Conservation (phyloP, 2,329 filamentous ascomycete species). For the Graphiopsis chlorocephala region DNA sequence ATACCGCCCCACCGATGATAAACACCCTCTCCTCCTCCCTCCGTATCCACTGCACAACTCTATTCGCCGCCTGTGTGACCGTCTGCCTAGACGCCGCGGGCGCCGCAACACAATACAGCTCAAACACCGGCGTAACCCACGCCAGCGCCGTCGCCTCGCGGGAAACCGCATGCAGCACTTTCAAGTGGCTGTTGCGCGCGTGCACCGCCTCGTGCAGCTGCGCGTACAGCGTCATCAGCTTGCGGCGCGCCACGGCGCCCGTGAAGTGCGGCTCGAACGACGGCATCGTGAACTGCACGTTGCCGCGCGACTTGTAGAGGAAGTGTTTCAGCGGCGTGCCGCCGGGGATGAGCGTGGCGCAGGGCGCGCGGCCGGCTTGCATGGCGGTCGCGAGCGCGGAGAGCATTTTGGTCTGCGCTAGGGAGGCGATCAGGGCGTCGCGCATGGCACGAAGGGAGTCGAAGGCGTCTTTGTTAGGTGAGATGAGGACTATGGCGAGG, state of each 20-base stretch:
- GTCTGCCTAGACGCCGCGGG: conserved; percentile 61
- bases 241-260: conserved; percentile 34
- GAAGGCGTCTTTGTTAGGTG: conserved; percentile 88
- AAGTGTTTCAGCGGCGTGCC: conserved; percentile 78
- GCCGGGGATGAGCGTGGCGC: conserved; percentile 74
- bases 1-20: conserved; percentile 93
- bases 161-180: conserved; percentile 76
- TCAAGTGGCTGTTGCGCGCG: conserved; percentile 76
- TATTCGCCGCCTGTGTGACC: conserved; percentile 81
- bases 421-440: conserved; percentile 62
- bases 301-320: conserved; percentile 88
- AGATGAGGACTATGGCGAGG: conserved; percentile 90
- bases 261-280: conserved; percentile 69
- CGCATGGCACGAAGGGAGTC: conserved; percentile 78
- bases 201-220: conserved; percentile 83
- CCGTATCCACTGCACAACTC: conserved; percentile 86
- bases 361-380: conserved; percentile 65
- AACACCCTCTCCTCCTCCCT: conserved; percentile 91
- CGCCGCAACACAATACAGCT: conserved; percentile 92
- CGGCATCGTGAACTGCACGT: conserved; percentile 95
- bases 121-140: conserved; percentile 88
- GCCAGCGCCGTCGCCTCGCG: conserved; percentile 77
- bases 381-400: conserved; percentile 71
- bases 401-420: conserved; percentile 73
- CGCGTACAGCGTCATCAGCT: conserved; percentile 80